Evolutionary conservation across 2,329 filamentous ascomycete genomes (phyloP).

Genomic region (Metarhizium rileyi): DNA sequence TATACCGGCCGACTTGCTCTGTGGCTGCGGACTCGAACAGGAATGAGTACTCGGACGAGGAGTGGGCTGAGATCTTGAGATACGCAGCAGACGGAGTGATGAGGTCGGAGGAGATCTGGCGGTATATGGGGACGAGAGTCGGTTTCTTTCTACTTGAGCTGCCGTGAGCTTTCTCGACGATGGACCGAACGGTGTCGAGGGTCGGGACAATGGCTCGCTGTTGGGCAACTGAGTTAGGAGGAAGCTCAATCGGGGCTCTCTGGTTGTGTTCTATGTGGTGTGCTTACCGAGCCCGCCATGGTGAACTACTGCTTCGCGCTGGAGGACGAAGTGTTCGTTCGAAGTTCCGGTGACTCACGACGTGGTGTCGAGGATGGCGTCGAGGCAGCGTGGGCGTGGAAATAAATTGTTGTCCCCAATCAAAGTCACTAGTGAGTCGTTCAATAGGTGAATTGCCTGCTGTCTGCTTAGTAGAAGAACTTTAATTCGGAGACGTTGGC

Average conservation of each 20-base stretch:
- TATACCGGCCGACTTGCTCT: slow-evolving; percentile 88
- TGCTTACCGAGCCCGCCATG: slow-evolving; percentile 22
- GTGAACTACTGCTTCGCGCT: slow-evolving; percentile 3
- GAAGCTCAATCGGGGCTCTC: not conserved
- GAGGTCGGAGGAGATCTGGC: slow-evolving; percentile 82
- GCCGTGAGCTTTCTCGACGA: slow-evolving; percentile 28
- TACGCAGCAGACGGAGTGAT: slow-evolving; percentile 93
- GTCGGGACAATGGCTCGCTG: slow-evolving; percentile 35
- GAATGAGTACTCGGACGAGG: slow-evolving; percentile 68
- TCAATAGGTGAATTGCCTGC: too few species aligned
- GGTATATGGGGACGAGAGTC: slow-evolving; percentile 74
- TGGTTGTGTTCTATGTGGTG: too few species aligned
- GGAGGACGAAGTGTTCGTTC: not conserved
- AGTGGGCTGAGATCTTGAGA: slow-evolving; percentile 70
- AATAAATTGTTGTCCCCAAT: not conserved
- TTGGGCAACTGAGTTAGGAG: slow-evolving; percentile 6
- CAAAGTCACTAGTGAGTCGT: not conserved
- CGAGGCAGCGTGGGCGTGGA: not conserved
- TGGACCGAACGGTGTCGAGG: slow-evolving; percentile 34
- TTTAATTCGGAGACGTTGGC: too few species aligned
- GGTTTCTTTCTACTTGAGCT: slow-evolving; percentile 26
- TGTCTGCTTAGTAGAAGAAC: too few species aligned
- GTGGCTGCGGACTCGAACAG: slow-evolving; percentile 93
- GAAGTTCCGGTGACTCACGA: not conserved
- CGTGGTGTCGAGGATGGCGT: not conserved